Percentiles rank a stretch among this genome's conserved stretches.
These are phyloP conservation scores for Inonotus hispidus DNA, from an alignment of 1,284 basidiomycete species.

Conservation along the genomic window DNA sequence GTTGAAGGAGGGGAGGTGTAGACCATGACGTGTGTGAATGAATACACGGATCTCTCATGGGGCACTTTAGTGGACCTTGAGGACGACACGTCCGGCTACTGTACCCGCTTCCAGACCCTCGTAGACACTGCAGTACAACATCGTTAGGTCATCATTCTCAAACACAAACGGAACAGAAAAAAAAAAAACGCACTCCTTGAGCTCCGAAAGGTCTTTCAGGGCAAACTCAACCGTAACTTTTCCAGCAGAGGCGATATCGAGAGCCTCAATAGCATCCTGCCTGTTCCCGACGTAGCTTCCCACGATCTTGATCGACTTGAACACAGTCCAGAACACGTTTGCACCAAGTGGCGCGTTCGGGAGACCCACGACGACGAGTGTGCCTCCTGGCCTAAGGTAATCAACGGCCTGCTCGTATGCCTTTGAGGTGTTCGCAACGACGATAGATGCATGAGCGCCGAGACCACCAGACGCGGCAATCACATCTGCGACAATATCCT, in stretches of 20 bases:
- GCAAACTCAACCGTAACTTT: constrained; percentile 54
- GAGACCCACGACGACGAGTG: constrained; percentile 60
- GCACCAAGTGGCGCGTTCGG: constrained; percentile 42
- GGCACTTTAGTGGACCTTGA: constrained; percentile 24
- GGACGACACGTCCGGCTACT: constrained; percentile 38
- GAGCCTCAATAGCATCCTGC: constrained; percentile 61
- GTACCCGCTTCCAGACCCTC: constrained; percentile 36
- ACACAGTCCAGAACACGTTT: constrained; percentile 52
- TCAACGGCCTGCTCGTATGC: constrained; percentile 62
- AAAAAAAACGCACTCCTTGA: constrained; percentile 39
- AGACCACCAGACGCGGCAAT: constrained; percentile 52
- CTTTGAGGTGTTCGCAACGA: constrained; percentile 43
- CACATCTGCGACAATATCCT: constrained; percentile 47
- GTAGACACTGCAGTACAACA: constrained; percentile 26
- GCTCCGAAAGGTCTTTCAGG: constrained; percentile 40
- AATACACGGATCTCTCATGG: background rate
- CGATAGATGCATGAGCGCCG: constrained; percentile 63
- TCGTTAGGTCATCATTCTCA: background rate
- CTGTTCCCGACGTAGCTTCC: constrained; percentile 58
- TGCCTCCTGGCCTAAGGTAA: constrained; percentile 53
- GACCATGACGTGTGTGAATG: constrained; percentile 3
- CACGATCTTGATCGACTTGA: constrained; percentile 50
- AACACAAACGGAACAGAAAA: background rate
- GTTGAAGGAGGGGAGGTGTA: background rate
- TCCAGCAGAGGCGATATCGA: constrained; percentile 57